phyloP scores from a whole-genome alignment of 768 basidiomycete species.

The Leccinum rimulosum region DNA sequence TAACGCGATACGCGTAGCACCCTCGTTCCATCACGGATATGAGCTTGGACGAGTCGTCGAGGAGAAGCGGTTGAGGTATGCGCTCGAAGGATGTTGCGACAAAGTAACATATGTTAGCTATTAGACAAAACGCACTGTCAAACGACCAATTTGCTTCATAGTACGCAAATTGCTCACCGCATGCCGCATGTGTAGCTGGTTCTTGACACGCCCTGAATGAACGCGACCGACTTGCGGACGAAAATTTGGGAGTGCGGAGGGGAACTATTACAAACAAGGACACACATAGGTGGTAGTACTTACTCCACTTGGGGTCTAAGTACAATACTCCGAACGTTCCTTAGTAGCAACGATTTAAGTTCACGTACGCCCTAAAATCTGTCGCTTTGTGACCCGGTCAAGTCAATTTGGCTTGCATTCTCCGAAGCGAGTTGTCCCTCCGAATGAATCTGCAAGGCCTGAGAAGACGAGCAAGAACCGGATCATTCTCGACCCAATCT shows the following conservation, averaged over 20 bases:
- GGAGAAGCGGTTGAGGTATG: conserved; percentile 35
- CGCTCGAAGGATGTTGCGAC: conserved; percentile 56
- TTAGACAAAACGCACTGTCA: conserved; percentile 7
- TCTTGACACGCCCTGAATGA: conserved; percentile 28
- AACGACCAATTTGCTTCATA: not conserved
- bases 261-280: conserved; percentile 19
- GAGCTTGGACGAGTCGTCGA: conserved; percentile 21
- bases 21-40: conserved; percentile 14
- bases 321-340: too few species aligned
- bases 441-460: not conserved
- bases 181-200: conserved; percentile 46
- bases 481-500: not conserved
- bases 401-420: not conserved
- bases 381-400: too few species aligned
- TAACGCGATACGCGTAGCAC: conserved; percentile 28
- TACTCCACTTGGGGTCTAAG: too few species aligned
- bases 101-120: conserved; percentile 78
- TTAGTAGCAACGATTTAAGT: too few species aligned
- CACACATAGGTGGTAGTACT: conserved; percentile 15
- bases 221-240: conserved; percentile 23
- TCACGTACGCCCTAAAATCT: too few species aligned
- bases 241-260: conserved; percentile 27
- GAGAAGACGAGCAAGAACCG: not conserved
- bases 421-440: not conserved
- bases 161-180: conserved; percentile 41